Conservation (phyloP, 345 rosid genomes). For the Ailanthus altissimus region DNA sequence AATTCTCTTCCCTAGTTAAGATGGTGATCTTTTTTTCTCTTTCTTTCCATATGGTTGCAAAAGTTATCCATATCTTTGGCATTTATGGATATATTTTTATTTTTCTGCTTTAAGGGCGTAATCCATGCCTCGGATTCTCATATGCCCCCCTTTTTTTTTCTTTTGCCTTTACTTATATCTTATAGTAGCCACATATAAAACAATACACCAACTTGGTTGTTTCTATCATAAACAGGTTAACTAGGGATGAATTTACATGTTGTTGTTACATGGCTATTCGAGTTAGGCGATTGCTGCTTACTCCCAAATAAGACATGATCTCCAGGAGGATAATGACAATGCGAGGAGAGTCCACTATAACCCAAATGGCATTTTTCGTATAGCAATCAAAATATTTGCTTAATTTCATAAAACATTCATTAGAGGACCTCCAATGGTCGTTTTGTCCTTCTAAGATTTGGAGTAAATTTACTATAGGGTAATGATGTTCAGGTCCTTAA, state of each 20-base stretch:
- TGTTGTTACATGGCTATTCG: background rate
- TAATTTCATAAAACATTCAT: too few relatives aligned
- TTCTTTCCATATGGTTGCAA: background rate
- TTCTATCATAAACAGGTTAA: background rate
- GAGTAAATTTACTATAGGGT: too few relatives aligned
- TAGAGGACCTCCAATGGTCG: too few relatives aligned
- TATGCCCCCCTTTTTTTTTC: background rate
- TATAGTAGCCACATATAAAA: conserved; percentile 22
- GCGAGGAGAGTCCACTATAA: too few relatives aligned
- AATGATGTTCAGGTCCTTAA: background rate
- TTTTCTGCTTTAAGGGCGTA: conserved; percentile 6
- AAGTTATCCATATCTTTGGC: background rate
- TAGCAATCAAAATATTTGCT: too few relatives aligned
- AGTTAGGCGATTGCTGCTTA: background rate
- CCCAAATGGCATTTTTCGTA: too few relatives aligned
- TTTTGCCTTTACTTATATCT: background rate
- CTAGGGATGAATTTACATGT: background rate
- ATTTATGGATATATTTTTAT: background rate
- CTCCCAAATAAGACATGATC: background rate
- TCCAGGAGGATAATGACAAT: too few relatives aligned
- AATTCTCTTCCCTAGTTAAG: conserved; percentile 18
- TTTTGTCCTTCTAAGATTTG: too few relatives aligned
- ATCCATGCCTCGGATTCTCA: conserved; percentile 30
- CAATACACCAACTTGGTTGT: conserved; percentile 7
- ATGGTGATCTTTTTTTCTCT: background rate